Evolutionary conservation across 1,284 basidiomycete species (phyloP).

Genomic region (Neonothopanus nambi): DNA sequence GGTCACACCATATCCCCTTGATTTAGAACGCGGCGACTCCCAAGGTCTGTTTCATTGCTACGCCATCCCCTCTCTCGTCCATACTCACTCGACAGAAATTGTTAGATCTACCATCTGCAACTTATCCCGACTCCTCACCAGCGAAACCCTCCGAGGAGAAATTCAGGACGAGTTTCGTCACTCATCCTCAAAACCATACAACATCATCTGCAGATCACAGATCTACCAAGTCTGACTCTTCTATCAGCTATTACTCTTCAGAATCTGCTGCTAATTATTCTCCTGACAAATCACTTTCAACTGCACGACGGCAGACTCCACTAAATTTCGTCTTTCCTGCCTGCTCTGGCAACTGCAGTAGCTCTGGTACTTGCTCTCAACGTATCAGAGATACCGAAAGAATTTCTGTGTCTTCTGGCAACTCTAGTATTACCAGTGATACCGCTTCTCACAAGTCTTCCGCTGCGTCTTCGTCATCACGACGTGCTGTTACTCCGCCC

Average conservation of each 20-base stretch:
- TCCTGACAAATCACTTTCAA: no score
- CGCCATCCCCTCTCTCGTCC: no score
- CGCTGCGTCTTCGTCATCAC: slow-evolving; percentile 4
- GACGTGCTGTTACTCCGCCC: background rate
- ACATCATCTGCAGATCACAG: no score
- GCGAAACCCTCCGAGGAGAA: no score
- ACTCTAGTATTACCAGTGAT: background rate
- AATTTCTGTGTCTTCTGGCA: slow-evolving; percentile 1
- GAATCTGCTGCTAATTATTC: no score
- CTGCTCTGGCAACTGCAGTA: background rate
- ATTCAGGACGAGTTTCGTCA: no score
- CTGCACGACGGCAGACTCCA: no score
- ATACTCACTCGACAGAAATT: no score
- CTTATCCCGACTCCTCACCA: no score
- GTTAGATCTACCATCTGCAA: no score
- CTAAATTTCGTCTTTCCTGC: slow-evolving; percentile 3
- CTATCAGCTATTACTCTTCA: background rate
- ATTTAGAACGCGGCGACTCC: slow-evolving; percentile 6
- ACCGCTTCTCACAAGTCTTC: background rate
- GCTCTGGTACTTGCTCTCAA: background rate
- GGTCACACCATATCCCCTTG: slow-evolving; percentile 5
- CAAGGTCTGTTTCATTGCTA: background rate
- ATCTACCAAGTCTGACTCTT: background rate
- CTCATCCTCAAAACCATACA: no score
- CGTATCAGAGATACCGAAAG: background rate